phyloP scores from a whole-genome alignment of 306 rosid species.

The Purshia tridentata region DNA sequence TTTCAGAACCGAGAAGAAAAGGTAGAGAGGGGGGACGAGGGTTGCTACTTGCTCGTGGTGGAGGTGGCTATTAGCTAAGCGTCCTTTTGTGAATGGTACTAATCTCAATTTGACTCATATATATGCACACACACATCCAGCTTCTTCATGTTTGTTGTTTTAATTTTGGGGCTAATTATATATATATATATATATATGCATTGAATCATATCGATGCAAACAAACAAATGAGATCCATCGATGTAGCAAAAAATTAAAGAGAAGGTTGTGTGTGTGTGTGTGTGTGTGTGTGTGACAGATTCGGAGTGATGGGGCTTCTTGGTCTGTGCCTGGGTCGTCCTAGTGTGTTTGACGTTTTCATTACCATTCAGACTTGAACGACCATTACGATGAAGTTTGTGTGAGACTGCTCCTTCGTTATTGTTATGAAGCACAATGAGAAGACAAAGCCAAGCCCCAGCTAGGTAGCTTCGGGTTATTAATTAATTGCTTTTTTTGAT shows the following conservation, averaged over 20 bases:
- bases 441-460: background rate
- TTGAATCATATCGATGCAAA: too few species aligned
- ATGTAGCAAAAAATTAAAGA: too few species aligned
- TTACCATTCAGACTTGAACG: conserved; percentile 13
- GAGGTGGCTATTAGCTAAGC: conserved; percentile 51
- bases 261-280: too few species aligned
- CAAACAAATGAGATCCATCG: too few species aligned
- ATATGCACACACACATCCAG: background rate
- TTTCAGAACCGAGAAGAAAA: conserved; percentile 29
- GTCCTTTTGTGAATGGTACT: conserved; percentile 50
- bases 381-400: conserved; percentile 14
- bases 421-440: background rate
- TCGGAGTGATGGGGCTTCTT: too few species aligned
- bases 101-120: conserved; percentile 25
- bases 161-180: too few species aligned
- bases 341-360: conserved; percentile 37
- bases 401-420: background rate
- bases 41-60: conserved; percentile 20
- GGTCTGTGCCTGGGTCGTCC: conserved; percentile 15
- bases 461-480: background rate
- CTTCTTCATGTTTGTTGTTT: too few species aligned
- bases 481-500: background rate
- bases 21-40: conserved; percentile 24
- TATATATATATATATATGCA: too few species aligned
- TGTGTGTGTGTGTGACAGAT: too few species aligned